These are phyloP conservation scores for Malassezia globosa DNA, from an alignment of 1,284 basidiomycete genomes.

Conservation along the genomic window DNA sequence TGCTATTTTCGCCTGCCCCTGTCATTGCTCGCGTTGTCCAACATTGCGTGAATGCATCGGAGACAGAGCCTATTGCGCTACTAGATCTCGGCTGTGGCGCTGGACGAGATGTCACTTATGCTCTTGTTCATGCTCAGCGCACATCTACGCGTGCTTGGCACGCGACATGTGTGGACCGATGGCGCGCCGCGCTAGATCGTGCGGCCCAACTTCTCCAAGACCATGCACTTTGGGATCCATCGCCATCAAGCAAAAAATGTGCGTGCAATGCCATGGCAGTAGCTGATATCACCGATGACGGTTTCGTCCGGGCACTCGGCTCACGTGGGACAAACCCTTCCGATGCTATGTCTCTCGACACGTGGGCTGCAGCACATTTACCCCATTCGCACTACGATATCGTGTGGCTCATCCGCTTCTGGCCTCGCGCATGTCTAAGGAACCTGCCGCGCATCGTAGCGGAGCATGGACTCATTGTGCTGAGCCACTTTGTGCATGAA, in stretches of 20 bases:
- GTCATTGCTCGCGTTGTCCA: slow-evolving; percentile 5
- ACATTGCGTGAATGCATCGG: not conserved
- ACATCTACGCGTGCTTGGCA: not conserved
- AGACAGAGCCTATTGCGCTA: not conserved
- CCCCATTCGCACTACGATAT: slow-evolving; percentile 6
- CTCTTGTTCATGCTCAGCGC: not conserved
- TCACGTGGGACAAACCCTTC: not conserved
- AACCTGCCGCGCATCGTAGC: slow-evolving; percentile 3
- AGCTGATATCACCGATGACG: not conserved
- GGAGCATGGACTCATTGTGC: slow-evolving; percentile 3
- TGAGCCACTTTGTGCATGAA: slow-evolving; percentile 19
- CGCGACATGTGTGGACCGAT: slow-evolving; percentile 14
- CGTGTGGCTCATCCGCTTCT: slow-evolving; percentile 14
- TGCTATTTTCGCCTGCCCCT: slow-evolving; percentile 10
- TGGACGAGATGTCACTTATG: slow-evolving; percentile 13
- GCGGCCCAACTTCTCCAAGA: slow-evolving; percentile 6
- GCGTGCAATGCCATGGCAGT: slow-evolving; percentile 1
- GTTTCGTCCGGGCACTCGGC: not conserved
- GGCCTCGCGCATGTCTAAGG: slow-evolving; percentile 5
- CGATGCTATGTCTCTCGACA: not conserved
- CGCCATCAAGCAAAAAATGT: not conserved
- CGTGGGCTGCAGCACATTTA: not conserved
- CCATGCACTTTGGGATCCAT: not conserved
- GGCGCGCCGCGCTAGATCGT: slow-evolving; percentile 13
- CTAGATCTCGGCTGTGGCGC: slow-evolving; percentile 17